Base-by-base conservation (phyloP, 805 yeast species). In the Tetrapisispora fleetii region DNA sequence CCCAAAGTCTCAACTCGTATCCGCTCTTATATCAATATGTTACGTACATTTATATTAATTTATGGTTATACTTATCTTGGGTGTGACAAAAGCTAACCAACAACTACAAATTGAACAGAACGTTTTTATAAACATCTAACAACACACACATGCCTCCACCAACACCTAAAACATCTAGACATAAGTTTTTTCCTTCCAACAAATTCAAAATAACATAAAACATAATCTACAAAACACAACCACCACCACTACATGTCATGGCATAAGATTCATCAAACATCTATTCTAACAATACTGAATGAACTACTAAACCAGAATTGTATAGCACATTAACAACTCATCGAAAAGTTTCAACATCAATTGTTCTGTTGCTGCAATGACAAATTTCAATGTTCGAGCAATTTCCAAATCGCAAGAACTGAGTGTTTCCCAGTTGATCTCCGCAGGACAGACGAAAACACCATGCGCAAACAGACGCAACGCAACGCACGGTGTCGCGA, bases 1-100 rank as follows among this genome's bases (percentile, higher is more conserved):
- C 28, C 28, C 4, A 4, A 6, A 24, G 28, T 24, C 28, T 24
- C 28, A 24, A 17, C 4, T 19, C 4, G 19, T 18, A 4, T 36
- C 40, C 14, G 19, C 13, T 21, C n/a, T 38, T 11, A 19, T 21
- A 10, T 30, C 36, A 30, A 30, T 24, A 11, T 28, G n/a, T 22
- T 41, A 30, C 37, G 44, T 41, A 41, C 37, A 19, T 41, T 41
- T 28, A 13, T 41, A 28, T 35, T 41, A 41, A 41, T 28, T 41
- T 41, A 41, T 41, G 44, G 44, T 41, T 41, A 41, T 41, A 19
- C 44, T 30, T 28, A 30, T 32, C 37, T 41, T 41, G 19, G 14
- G 17, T 30, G 28, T 17, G 36, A 40, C 18, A 24, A 9, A 24
- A 18, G 3, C 14, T n/a, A 39, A 39, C n/a, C n/a, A 14, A 5